A percentile compares a stretch with the other conserved stretches of the same genome.
Conservation (phyloP, 169 alveolate genomes). For the Sarcocystis neurona region DNA sequence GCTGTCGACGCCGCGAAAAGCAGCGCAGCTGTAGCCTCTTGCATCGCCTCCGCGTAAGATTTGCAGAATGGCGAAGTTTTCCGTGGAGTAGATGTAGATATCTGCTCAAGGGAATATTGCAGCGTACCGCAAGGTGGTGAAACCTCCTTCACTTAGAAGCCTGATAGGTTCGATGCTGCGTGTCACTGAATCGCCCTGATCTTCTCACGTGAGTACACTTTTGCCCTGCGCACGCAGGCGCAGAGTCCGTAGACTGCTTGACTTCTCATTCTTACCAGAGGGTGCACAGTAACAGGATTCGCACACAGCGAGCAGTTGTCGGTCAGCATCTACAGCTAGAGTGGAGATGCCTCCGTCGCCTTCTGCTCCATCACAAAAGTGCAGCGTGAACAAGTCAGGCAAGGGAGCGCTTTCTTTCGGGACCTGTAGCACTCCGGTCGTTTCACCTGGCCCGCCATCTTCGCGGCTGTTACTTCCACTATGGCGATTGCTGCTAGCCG, state of each 20-base stretch:
- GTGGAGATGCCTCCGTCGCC: slow-evolving; percentile 19
- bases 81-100: slow-evolving; percentile 21
- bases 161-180: too few relatives aligned
- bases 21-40: slow-evolving; percentile 23
- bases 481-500: too few relatives aligned
- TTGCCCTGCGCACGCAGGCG: too few relatives aligned
- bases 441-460: neutral
- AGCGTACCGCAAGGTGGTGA: too few relatives aligned
- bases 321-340: neutral
- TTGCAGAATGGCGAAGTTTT: neutral
- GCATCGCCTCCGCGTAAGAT: neutral
- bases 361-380: neutral
- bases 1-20: slow-evolving; percentile 10
- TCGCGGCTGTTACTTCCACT: too few relatives aligned
- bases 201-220: too few relatives aligned
- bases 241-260: too few relatives aligned
- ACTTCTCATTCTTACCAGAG: slow-evolving; percentile 8
- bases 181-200: too few relatives aligned
- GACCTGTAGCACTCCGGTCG: too few relatives aligned
- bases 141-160: too few relatives aligned
- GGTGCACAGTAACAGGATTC: neutral
- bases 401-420: too few relatives aligned
- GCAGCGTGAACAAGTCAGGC: neutral
- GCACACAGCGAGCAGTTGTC: slow-evolving; percentile 15
- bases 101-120: neutral